These are phyloP conservation scores for Backusella psychrophila DNA, from an alignment of 192 early-diverging fungal species.

Conservation along the genomic window DNA sequence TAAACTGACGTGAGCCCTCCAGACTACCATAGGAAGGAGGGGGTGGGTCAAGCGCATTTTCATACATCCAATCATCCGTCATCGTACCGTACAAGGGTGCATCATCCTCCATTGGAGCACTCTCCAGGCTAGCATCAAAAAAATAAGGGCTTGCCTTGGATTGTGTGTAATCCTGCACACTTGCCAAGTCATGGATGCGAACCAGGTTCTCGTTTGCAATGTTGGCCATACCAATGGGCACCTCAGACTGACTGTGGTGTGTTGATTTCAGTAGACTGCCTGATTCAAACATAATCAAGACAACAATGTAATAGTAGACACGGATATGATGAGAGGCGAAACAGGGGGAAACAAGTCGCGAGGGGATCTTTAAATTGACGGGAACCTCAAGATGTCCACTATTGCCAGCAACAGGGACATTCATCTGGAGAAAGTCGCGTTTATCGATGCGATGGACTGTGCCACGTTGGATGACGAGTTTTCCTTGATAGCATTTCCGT, in stretches of 20 bases:
- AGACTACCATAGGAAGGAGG: conserved; percentile 13
- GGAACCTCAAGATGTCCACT: not conserved
- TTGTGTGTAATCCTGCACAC: not conserved
- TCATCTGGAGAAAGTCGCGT: not conserved
- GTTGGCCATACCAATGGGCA: conserved; percentile 25
- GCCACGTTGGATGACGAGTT: conserved; percentile 16
- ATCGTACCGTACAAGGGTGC: not conserved
- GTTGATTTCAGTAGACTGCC: conserved; percentile 25
- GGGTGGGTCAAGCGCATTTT: not conserved
- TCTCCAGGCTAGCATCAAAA: conserved; percentile 17
- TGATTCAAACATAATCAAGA: conserved; percentile 15
- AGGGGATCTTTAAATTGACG: conserved; percentile 21
- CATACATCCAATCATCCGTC: not conserved
- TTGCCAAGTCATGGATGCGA: conserved; percentile 14
- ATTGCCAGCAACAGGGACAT: not conserved
- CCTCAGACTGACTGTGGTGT: conserved; percentile 10
- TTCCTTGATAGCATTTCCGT: conserved; percentile 31
- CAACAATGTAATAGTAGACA: conserved; percentile 25
- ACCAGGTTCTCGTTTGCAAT: conserved; percentile 19
- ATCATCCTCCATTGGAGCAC: conserved; percentile 2
- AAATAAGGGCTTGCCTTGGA: conserved; percentile 16
- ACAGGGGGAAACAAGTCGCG: conserved; percentile 26
- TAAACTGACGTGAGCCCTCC: not conserved
- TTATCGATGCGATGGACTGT: conserved; percentile 15
- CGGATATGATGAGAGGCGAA: conserved; percentile 23